These are phyloP conservation scores for Hortiboletus rubellus DNA, from an alignment of 1,284 basidiomycete species.

Conservation along the genomic window DNA sequence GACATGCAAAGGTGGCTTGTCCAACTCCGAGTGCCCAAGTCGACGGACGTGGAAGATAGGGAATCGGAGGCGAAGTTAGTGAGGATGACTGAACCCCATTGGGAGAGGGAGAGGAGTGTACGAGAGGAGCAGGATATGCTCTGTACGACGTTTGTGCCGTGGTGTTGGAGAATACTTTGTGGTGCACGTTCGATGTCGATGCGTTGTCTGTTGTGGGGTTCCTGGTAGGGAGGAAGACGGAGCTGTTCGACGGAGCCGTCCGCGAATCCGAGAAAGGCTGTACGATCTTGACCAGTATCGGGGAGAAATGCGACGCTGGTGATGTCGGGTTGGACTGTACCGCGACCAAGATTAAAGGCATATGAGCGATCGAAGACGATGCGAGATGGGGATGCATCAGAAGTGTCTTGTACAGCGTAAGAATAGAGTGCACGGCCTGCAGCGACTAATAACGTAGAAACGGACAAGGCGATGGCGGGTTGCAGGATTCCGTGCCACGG, in stretches of 20 bases:
- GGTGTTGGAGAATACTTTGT: conserved; percentile 34
- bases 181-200: conserved; percentile 21
- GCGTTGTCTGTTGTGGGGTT: conserved; percentile 1
- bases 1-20: conserved; percentile 51
- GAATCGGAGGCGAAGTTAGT: conserved; percentile 31
- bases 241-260: conserved; percentile 58
- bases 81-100: conserved; percentile 51
- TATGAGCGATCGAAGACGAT: conserved; percentile 50
- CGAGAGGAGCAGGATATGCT: conserved; percentile 49
- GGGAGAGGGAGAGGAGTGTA: conserved; percentile 56
- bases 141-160: conserved; percentile 51
- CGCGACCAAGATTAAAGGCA: conserved; percentile 33
- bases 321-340: conserved; percentile 48
- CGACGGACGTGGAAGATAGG: conserved; percentile 36
- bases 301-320: conserved; percentile 49
- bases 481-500: conserved; percentile 61
- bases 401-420: conserved; percentile 53
- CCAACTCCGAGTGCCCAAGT: conserved; percentile 60
- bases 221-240: conserved; percentile 32
- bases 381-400: conserved; percentile 31
- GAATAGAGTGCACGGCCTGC: conserved; percentile 60
- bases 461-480: conserved; percentile 59
- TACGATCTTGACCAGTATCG: conserved; percentile 49
- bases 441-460: conserved; percentile 59
- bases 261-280: conserved; percentile 59